A percentile compares a stretch with the other conserved stretches of the same genome.
Conservation (phyloP, 1,284 basidiomycete genomes). For the Boletellus deceptivus region DNA sequence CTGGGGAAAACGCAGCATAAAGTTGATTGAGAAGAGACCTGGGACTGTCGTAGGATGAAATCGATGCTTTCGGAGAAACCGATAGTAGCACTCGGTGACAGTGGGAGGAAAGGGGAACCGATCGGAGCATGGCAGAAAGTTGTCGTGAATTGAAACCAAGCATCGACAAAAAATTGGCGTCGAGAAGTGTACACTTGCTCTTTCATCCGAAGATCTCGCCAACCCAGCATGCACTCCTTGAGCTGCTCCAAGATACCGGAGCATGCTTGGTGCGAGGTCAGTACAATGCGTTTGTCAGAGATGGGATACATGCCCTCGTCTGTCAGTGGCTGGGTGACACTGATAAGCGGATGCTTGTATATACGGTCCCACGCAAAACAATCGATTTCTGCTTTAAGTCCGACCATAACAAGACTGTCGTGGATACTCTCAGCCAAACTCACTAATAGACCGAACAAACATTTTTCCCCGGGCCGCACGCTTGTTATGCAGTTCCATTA, state of each 20-base stretch:
- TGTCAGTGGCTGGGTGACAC: slow-evolving; percentile 20
- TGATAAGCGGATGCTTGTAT: slow-evolving; percentile 29
- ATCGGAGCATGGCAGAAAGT: slow-evolving; percentile 15
- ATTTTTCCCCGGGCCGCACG: slow-evolving; percentile 27
- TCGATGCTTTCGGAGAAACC: slow-evolving; percentile 23
- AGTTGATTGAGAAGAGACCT: slow-evolving; percentile 18
- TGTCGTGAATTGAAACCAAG: slow-evolving; percentile 19
- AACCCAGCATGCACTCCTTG: slow-evolving; percentile 29
- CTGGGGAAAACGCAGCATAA: slow-evolving; percentile 12
- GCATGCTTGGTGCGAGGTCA: slow-evolving; percentile 21
- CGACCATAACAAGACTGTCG: slow-evolving; percentile 13
- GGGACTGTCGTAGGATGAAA: slow-evolving; percentile 24
- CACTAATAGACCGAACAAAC: slow-evolving; percentile 13
- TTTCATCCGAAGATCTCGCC: slow-evolving; percentile 34
- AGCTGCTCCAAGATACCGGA: slow-evolving; percentile 23
- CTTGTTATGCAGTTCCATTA: slow-evolving; percentile 21
- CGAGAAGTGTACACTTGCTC: slow-evolving; percentile 29
- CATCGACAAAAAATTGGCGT: slow-evolving; percentile 28
- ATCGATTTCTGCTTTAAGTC: slow-evolving; percentile 28
- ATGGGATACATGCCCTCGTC: slow-evolving; percentile 13
- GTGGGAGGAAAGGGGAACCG: slow-evolving; percentile 21
- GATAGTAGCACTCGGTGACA: slow-evolving; percentile 27
- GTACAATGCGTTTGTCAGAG: not conserved
- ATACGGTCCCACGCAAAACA: slow-evolving; percentile 34
- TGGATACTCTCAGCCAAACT: slow-evolving; percentile 22